Evolutionary conservation across 345 rosid species (phyloP), one percentile per base, ranked within the genome.

Genomic region (Euphorbia pulcherrima): DNA sequence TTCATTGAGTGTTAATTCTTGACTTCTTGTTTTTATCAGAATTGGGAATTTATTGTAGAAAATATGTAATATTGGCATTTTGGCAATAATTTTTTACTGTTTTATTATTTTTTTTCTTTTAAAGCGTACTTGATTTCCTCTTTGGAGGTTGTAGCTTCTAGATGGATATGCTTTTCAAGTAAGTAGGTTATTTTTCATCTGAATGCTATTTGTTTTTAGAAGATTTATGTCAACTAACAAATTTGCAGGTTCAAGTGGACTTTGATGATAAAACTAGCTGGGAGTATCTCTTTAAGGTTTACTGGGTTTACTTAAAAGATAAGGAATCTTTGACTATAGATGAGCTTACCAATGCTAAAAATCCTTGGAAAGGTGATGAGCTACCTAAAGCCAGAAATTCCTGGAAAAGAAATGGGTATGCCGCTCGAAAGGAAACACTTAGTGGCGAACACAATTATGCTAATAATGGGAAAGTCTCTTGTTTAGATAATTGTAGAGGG

Each of bases 201-300:
- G 48, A 73, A 52, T 46, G 13, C 18, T 50, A 21, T 57, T 63
- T 44, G 48, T 57, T 63, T 44, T 56, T 40, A 39, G 35, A 50
- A 21, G 11, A 40, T 66, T 68, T 63, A 20, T 52, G 27, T 67
- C 16, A n/a, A 46, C 14, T 54, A 14, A 74, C 39, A 62, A 62
- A 11, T 75, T 26, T 68, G 64, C 84, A 93, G 98, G 92, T 88
- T 77, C 85, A 87, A 79, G 98, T 93, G 80, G 97, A 93, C 80
- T 94, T 94, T 82, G 99, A 94, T 77, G 99, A 94, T 76, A 81
- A 83, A 77, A 82, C 77, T 74, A 94, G 97, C 84, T 94, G 97
- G 97, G 97, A 94, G 80, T 94, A 89, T 88, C 90, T 94, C 60
- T 94, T 94, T 80, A 94, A 91, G 81, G 84, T 87, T 24, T 94